A percentile compares a stretch with the other conserved stretches of the same genome.
Evolutionary conservation across 345 rosid species (phyloP).

Genomic region (Pseudoturritis turrita): DNA sequence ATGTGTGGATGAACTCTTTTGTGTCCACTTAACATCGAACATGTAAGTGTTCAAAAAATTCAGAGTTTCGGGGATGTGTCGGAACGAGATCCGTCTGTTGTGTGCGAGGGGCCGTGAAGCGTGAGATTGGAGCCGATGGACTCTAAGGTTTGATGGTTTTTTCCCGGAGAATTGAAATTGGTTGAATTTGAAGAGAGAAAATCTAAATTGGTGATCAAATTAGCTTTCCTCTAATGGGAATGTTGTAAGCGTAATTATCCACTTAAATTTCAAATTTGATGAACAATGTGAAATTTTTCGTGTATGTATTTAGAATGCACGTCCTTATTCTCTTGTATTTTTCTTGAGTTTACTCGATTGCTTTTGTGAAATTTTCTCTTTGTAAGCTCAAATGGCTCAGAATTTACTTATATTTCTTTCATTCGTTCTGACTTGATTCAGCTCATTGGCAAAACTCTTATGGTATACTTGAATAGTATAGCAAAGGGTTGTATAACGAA

Average conservation of each 20-base stretch:
- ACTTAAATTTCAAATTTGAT: neutral
- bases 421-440: slow-evolving; percentile 27
- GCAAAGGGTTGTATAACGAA: slow-evolving; percentile 73
- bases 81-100: slow-evolving; percentile 38
- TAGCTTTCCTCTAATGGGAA: neutral
- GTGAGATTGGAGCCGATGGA: slow-evolving; percentile 52
- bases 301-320: too few relatives aligned
- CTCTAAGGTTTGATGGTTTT: slow-evolving; percentile 58
- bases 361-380: neutral
- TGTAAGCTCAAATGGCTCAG: neutral
- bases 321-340: too few relatives aligned
- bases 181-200: neutral
- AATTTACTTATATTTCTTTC: neutral
- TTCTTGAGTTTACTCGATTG: neutral
- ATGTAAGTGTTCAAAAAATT: neutral
- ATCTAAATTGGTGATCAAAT: neutral
- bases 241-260: neutral
- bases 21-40: too few relatives aligned
- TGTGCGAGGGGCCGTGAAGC: slow-evolving; percentile 60
- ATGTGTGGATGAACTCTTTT: too few relatives aligned
- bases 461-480: slow-evolving; percentile 89
- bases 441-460: slow-evolving; percentile 93
- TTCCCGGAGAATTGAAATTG: neutral
- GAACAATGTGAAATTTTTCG: neutral
- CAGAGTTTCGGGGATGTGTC: slow-evolving; percentile 19